Conservation (phyloP, 495 filamentous ascomycete species). For the Lasiosphaeria miniovina region DNA sequence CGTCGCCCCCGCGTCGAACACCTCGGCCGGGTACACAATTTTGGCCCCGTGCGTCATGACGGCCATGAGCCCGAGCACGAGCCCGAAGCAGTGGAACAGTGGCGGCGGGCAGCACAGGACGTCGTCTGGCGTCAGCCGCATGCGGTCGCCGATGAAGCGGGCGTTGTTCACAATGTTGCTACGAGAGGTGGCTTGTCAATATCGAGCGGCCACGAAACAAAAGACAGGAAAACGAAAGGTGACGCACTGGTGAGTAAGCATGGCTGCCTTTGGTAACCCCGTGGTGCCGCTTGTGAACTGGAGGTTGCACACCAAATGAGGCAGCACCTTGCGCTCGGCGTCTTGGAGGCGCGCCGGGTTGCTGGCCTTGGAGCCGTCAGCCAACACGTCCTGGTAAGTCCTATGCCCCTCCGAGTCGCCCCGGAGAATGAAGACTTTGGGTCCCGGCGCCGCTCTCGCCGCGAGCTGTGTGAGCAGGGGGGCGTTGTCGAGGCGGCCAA, state of each 20-base stretch:
- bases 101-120: constrained; percentile 68
- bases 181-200: constrained; percentile 7
- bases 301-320: constrained; percentile 64
- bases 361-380: constrained; percentile 41
- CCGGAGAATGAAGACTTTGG: constrained; percentile 54
- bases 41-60: constrained; percentile 64
- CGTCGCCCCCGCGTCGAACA: constrained; percentile 59
- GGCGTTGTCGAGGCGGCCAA: constrained; percentile 54
- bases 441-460: constrained; percentile 30
- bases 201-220: neutral
- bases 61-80: constrained; percentile 66
- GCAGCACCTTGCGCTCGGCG: constrained; percentile 45
- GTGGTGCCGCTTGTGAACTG: constrained; percentile 73
- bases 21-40: constrained; percentile 63
- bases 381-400: constrained; percentile 51
- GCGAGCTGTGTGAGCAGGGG: constrained; percentile 52
- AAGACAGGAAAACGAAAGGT: constrained; percentile 14
- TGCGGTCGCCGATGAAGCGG: constrained; percentile 65
- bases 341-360: constrained; percentile 28
- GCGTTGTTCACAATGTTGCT: constrained; percentile 71
- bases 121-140: constrained; percentile 60
- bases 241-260: constrained; percentile 64
- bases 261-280: constrained; percentile 69
- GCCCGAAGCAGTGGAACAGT: constrained; percentile 72
- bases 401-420: constrained; percentile 48